These are phyloP conservation scores for Bromus sterilis DNA, from an alignment of 176 grass and related monocot genomes.

Conservation along the genomic window DNA sequence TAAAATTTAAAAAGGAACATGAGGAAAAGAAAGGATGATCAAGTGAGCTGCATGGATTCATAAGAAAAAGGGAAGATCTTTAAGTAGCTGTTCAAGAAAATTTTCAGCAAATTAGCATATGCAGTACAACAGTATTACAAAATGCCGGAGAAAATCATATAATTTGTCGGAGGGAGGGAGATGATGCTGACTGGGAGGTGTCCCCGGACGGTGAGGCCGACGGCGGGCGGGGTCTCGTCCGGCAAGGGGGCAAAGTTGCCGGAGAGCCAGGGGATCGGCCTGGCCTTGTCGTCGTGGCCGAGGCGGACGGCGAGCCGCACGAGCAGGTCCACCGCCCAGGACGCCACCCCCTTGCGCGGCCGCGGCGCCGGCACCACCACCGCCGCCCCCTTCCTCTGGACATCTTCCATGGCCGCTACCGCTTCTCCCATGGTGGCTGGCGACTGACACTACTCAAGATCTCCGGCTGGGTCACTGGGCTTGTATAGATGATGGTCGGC, in stretches of 20 bases:
- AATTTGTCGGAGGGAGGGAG: background rate
- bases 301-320: slow-evolving; percentile 55
- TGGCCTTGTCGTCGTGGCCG: slow-evolving; percentile 48
- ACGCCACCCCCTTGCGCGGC: slow-evolving; percentile 52
- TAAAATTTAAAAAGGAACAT: background rate
- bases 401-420: background rate
- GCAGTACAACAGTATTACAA: too few relatives aligned
- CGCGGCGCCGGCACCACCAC: slow-evolving; percentile 47
- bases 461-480: background rate
- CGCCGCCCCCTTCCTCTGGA: background rate
- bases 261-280: slow-evolving; percentile 72
- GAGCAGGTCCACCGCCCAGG: slow-evolving; percentile 63
- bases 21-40: background rate
- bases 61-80: background rate
- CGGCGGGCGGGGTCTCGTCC: slow-evolving; percentile 70
- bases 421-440: slow-evolving; percentile 40
- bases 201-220: slow-evolving; percentile 58
- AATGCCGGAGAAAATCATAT: background rate
- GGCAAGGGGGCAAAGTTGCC: slow-evolving; percentile 75
- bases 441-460: background rate
- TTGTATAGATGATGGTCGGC: background rate
- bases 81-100: background rate
- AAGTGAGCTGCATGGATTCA: background rate
- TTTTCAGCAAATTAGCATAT: background rate
- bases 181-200: slow-evolving; percentile 46